These are phyloP conservation scores for Alternaria postmessia DNA, from an alignment of 2,329 filamentous ascomycete species.

Conservation along the genomic window DNA sequence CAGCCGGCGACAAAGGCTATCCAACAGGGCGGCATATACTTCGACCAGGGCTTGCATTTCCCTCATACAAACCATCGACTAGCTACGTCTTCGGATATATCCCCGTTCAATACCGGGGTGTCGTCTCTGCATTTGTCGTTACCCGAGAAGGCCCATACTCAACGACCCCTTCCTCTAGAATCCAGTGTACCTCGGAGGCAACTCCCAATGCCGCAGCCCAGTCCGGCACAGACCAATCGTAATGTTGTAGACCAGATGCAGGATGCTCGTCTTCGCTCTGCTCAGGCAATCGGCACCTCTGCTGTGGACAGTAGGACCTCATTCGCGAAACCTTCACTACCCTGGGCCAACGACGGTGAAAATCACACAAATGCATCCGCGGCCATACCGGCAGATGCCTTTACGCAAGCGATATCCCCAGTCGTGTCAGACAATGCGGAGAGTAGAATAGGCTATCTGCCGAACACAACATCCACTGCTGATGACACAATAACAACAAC, in stretches of 20 bases:
- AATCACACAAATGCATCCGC: slow-evolving; percentile 20
- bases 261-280: slow-evolving; percentile 40
- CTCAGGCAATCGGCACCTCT: slow-evolving; percentile 27
- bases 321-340: slow-evolving; percentile 31
- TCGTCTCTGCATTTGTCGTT: slow-evolving; percentile 39
- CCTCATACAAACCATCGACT: slow-evolving; percentile 19
- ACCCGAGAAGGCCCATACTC: slow-evolving; percentile 34
- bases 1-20: slow-evolving; percentile 19
- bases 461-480: slow-evolving; percentile 13
- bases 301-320: slow-evolving; percentile 13
- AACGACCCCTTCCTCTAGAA: slow-evolving; percentile 23
- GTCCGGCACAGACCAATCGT: slow-evolving; percentile 31
- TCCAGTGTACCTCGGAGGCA: slow-evolving; percentile 34
- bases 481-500: slow-evolving; percentile 15
- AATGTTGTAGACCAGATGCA: slow-evolving; percentile 44
- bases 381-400: slow-evolving; percentile 18
- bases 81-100: slow-evolving; percentile 28
- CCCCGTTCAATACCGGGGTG: slow-evolving; percentile 39
- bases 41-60: slow-evolving; percentile 38
- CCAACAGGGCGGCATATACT: slow-evolving; percentile 24
- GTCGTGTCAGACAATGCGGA: slow-evolving; percentile 19
- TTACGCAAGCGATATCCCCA: not conserved
- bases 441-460: slow-evolving; percentile 19
- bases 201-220: slow-evolving; percentile 45
- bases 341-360: slow-evolving; percentile 29